Base-by-base conservation (phyloP, 2,329 filamentous ascomycete species). In the Pseudocercospora fuligena region DNA sequence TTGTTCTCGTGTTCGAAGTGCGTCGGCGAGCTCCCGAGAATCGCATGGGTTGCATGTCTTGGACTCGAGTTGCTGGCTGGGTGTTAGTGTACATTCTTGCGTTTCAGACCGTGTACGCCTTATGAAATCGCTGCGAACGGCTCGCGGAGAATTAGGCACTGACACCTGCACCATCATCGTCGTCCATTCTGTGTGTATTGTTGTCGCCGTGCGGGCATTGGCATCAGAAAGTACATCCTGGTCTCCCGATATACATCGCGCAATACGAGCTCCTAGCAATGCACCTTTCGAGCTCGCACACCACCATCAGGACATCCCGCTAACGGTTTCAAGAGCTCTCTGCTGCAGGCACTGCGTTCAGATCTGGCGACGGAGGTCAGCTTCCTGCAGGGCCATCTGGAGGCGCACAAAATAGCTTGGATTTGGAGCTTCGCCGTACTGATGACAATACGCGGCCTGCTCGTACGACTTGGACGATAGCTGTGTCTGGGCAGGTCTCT, bases 11-110 rank as follows among this genome's bases (percentile, higher is more conserved):
- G 46, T 49, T 49, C n/a, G 46, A 49, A 11, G 23, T 23, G 23
- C 46, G 19, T 25, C 46, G 46, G 46, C 46, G 9, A 49, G 46
- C 46, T 54, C 25, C 51, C 51, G 25, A 29, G 51, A n/a, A 29
- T 54, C 21, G 51, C 51, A 54, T 54, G 51, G 25, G 51, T 29
- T 25, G 21, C 11, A 54, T 49, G 46, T 49, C 46, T 49, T 49
- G 46, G 46, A 49, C 46, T 49, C 46, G 46, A 53, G 51, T 23
- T 25, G 21, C 25, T 27, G 54, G n/a, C n/a, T 16, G 27, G n/a
- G n/a, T 8, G 27, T 14, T 36, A 40, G 31, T 40, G 54, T 21
- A 33, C 66, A 68, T 68, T 68, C 64, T 58, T 25, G 56, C 49
- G 66, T 68, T 68, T 66, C 63, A 60, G 51, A 43, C 14, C 27